phyloP scores from a whole-genome alignment of 78 protist species.

The Goniomonas avonlea region DNA sequence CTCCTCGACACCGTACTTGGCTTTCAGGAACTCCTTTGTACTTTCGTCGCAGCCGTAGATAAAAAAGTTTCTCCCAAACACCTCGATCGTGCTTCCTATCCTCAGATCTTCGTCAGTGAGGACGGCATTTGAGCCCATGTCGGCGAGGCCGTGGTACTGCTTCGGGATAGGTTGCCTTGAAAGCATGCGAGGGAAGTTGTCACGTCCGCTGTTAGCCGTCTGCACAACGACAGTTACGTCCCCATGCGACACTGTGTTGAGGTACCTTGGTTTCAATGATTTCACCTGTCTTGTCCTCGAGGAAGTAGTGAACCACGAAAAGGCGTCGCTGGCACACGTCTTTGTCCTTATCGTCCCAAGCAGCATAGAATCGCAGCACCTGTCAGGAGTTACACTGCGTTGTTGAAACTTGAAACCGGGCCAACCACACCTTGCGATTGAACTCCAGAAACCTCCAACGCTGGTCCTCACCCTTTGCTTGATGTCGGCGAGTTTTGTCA shows the following conservation, averaged over 20 bases:
- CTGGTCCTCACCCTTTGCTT: constrained; percentile 19
- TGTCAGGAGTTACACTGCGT: constrained; percentile 62
- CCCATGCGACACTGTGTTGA: too few relatives aligned
- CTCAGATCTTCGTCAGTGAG: neutral
- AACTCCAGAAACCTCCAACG: neutral
- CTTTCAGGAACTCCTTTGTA: too few relatives aligned
- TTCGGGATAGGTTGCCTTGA: constrained; percentile 6
- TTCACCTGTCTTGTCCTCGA: constrained; percentile 62
- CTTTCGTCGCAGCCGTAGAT: constrained; percentile 1
- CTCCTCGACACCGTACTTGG: too few relatives aligned
- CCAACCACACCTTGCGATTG: constrained; percentile 15
- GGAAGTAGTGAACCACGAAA: constrained; percentile 58
- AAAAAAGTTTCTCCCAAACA: neutral
- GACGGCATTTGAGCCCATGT: neutral
- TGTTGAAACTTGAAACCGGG: too few relatives aligned
- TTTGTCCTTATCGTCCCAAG: constrained; percentile 61
- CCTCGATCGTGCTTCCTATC: neutral
- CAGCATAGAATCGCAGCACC: constrained; percentile 63
- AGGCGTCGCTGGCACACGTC: constrained; percentile 26
- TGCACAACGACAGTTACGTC: too few relatives aligned
- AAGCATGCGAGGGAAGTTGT: constrained; percentile 34
- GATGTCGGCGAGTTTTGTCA: constrained; percentile 32
- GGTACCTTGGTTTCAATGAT: too few relatives aligned
- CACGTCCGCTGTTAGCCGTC: constrained; percentile 55
- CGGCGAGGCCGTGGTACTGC: neutral